Percentiles rank a stretch among this genome's conserved stretches.
phyloP scores from a whole-genome alignment of 352 stramenopile species.

The Pythium rishiriense region DNA sequence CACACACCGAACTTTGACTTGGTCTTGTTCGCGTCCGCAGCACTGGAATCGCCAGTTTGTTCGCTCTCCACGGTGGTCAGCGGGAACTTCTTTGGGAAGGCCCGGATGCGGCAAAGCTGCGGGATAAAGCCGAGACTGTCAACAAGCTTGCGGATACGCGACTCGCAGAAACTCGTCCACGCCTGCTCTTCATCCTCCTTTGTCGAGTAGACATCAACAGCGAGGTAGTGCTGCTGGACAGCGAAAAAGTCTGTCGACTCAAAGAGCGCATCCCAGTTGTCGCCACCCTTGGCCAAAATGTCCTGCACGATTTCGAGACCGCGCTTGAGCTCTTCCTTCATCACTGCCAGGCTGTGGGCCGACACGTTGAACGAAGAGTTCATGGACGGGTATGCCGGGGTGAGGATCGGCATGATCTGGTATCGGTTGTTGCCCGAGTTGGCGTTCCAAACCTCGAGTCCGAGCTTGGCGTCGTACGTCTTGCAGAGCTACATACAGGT shows the following conservation, averaged over 20 bases:
- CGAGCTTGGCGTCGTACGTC: constrained; percentile 83
- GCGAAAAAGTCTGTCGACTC: constrained; percentile 86
- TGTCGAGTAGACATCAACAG: constrained; percentile 90
- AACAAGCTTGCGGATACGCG: constrained; percentile 91
- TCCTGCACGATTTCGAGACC: constrained; percentile 78
- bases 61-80: constrained; percentile 53
- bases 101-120: constrained; percentile 74
- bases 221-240: constrained; percentile 89
- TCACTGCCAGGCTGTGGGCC: constrained; percentile 91
- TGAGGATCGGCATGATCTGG: constrained; percentile 99
- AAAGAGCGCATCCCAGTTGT: constrained; percentile 83
- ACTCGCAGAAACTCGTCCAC: constrained; percentile 96
- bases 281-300: constrained; percentile 78
- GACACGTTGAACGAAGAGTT: constrained; percentile 99
- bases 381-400: constrained; percentile 98
- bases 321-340: constrained; percentile 93
- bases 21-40: constrained; percentile 27
- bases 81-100: constrained; percentile 86
- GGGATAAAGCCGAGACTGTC: constrained; percentile 83
- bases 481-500: constrained; percentile 62
- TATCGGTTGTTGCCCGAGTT: constrained; percentile 87
- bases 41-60: constrained; percentile 10
- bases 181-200: constrained; percentile 88
- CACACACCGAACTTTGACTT: constrained; percentile 68
- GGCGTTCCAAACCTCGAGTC: constrained; percentile 88